Evolutionary conservation across 2,329 filamentous ascomycete genomes (phyloP), one percentile per base, ranked within the genome.

Genomic region (Colletotrichum simmondsii): DNA sequence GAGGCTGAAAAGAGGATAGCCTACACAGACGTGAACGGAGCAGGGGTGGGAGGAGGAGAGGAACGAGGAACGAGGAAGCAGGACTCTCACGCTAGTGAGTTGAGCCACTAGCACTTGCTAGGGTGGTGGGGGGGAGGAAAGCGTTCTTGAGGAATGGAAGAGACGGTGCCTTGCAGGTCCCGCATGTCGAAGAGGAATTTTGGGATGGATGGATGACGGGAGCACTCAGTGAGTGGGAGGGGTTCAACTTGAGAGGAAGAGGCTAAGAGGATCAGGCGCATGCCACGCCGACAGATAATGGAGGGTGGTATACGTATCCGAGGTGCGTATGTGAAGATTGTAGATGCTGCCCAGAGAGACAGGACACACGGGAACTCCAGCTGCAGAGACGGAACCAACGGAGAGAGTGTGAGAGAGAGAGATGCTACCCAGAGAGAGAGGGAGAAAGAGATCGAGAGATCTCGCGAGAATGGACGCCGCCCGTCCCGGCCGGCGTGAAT

Each of bases 221-320:
- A 59, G 5, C 30, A 32, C 4, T 32, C 30, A 32, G 30, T 32
- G 30, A 32, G 30, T 56, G 28, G 19, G 22, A 49, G 22, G 35
- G 42, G n/a, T 7, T 46, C 42, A 46, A 46, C 42, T 19, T 32
- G 30, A 37, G 26, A 46, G 54, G 49, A 62, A 26, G 46, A 53
- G 46, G 37, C 35, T 24, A 10, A 37, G n/a, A 71, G 64, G 57
- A 59, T 71, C 69, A 63, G 52, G 30, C 37, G 53, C 69, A 58
- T 68, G 65, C 42, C 42, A 46, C 42, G 19, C 65, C 65, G n/a
- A 60, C 24, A 10, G 59, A 14, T n/a, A 35, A 58, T 58, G 58
- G 61, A 71, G 64, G 69, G 70, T 69, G 30, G 69, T 64, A 72
- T 69, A 49, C 70, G 49, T 72, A 65, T 69, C 65, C 42, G 68